Evolutionary conservation across 441 rosid species (phyloP).

Genomic region (Euphorbia corollata): DNA sequence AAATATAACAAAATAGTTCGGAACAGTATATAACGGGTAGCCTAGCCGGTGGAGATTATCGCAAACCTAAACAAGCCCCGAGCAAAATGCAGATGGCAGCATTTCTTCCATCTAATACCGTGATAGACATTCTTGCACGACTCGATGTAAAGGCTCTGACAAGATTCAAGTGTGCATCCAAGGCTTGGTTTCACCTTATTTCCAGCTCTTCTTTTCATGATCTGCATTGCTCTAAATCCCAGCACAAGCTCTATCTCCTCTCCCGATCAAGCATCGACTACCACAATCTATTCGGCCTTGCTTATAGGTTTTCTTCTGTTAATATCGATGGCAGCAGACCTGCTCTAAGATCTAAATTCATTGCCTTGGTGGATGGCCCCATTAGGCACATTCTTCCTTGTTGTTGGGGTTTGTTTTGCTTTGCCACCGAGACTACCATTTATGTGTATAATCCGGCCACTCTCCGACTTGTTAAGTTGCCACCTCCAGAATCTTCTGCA

Average conservation of each 20-base stretch:
- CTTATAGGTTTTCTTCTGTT: background rate
- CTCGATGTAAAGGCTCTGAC: background rate
- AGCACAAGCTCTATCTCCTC: background rate
- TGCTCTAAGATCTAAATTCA: background rate
- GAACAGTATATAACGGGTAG: too few relatives aligned
- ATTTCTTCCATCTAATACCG: background rate
- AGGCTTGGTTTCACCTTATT: slow-evolving; percentile 1
- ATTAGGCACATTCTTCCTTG: slow-evolving; percentile 15
- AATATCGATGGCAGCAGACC: too few relatives aligned
- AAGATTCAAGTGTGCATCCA: slow-evolving; percentile 13
- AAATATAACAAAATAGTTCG: too few relatives aligned
- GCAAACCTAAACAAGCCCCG: too few relatives aligned
- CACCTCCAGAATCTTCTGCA: background rate
- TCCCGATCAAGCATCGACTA: background rate
- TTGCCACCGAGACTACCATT: slow-evolving; percentile 6
- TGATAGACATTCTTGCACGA: slow-evolving; percentile 9
- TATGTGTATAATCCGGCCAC: slow-evolving; percentile 14
- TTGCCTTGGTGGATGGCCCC: slow-evolving; percentile 4
- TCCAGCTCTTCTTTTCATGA: slow-evolving; percentile 8
- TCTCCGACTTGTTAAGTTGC: background rate
- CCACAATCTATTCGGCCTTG: background rate
- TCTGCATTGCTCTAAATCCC: background rate
- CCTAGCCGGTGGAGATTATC: too few relatives aligned
- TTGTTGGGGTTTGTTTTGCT: slow-evolving; percentile 18
- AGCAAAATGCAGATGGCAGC: background rate